Evolutionary conservation across 2,329 filamentous ascomycete species (phyloP), one percentile per base, ranked within the genome.

Genomic region (Orbilia quercus): DNA sequence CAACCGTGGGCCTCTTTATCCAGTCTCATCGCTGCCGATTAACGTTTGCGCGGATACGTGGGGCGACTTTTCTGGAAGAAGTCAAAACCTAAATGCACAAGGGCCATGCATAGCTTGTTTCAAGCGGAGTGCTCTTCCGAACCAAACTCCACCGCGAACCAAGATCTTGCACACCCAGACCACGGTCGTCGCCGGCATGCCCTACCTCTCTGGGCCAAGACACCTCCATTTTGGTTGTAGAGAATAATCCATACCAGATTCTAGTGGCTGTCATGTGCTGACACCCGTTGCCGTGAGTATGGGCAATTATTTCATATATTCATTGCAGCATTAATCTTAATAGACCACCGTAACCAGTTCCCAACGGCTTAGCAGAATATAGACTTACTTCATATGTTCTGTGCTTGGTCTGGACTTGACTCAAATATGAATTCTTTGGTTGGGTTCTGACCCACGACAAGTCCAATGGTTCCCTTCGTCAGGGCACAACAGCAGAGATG

Each of bases 61-160:
- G n/a, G n/a, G n/a, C n/a, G n/a, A n/a, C n/a, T n/a, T n/a, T 72
- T 59, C 65, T 72, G 67, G 36, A 53, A 44, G 53, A 63, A 45
- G 59, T 65, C 5, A 45, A 54, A 38, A 44, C 34, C n/a, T 58
- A 55, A 48, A 34, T 47, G 67, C 22, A 59, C 67, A 55, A 36
- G 66, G 59, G 59, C 60, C 38, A 34, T 45, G 48, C 66, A 59
- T 58, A 59, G 34, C 47, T 51, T 59, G 67, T 72, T 72, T 72
- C 67, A 72, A 65, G 57, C 67, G 67, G 67, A 60, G 63, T n/a
- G 40, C 28, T 18, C 28, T 72, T 72, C 67, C 67, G 67, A 59
- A 58, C 66, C 51, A 51, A 55, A 57, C 57, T 42, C 45, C 64
- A 69, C 40, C 28, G 25, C 23, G 11, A 31, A 57, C 50, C 42